These are phyloP conservation scores for Ballota nigra DNA, from an alignment of 257 asterid species.

Conservation along the genomic window DNA sequence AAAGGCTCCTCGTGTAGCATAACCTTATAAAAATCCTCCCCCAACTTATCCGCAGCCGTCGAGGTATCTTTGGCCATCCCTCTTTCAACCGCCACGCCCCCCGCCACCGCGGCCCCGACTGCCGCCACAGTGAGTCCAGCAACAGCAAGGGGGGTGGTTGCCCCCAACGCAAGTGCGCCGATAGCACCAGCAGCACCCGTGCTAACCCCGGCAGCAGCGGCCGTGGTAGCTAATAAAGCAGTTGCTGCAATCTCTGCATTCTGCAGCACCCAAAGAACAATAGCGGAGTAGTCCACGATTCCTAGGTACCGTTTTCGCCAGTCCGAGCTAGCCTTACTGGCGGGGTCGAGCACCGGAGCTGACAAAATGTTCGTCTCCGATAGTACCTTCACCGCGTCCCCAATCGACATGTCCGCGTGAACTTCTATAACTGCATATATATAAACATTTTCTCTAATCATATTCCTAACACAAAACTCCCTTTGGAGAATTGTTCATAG, in stretches of 20 bases:
- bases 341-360: constrained; percentile 73
- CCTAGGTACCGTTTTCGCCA: constrained; percentile 82
- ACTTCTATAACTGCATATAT: constrained; percentile 65
- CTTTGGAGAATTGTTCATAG: no score
- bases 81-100: constrained; percentile 68
- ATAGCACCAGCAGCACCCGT: constrained; percentile 80
- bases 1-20: constrained; percentile 89
- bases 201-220: constrained; percentile 80
- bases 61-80: constrained; percentile 68
- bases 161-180: constrained; percentile 77
- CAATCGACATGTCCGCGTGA: constrained; percentile 55
- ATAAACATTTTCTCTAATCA: not conserved
- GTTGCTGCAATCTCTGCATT: constrained; percentile 81
- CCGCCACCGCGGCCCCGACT: constrained; percentile 81
- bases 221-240: constrained; percentile 68
- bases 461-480: no score
- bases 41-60: constrained; percentile 60
- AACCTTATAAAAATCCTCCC: constrained; percentile 86
- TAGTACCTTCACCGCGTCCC: constrained; percentile 65
- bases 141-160: constrained; percentile 73
- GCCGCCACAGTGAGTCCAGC: constrained; percentile 77
- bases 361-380: constrained; percentile 85
- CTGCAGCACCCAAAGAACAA: constrained; percentile 84
- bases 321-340: constrained; percentile 35
- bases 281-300: constrained; percentile 73